Conservation (phyloP, 306 rosid species). For the Quercus engelmannii region DNA sequence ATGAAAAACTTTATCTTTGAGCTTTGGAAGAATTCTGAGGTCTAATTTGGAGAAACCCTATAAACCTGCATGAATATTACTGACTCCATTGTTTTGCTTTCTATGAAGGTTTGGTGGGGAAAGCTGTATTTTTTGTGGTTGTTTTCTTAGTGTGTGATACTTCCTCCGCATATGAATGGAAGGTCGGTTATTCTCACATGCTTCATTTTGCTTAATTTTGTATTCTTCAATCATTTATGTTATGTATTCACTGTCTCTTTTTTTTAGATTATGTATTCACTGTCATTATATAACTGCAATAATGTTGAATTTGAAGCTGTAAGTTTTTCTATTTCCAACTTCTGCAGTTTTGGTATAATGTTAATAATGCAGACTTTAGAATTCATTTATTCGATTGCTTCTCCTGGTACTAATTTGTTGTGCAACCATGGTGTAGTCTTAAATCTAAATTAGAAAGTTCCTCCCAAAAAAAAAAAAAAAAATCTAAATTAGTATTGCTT, state of each 20-base stretch:
- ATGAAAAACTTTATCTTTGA: not conserved
- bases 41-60: slow-evolving; percentile 25
- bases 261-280: not conserved
- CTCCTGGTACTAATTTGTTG: not conserved
- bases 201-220: not conserved
- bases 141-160: slow-evolving; percentile 19
- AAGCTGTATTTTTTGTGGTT: slow-evolving; percentile 1
- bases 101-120: slow-evolving; percentile 4
- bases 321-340: too few relatives aligned
- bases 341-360: not conserved
- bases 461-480: too few relatives aligned
- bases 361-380: not conserved
- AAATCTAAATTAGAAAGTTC: too few relatives aligned
- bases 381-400: not conserved
- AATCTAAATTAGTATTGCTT: not conserved
- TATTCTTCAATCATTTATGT: not conserved
- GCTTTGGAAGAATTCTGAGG: slow-evolving; percentile 12
- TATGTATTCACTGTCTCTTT: not conserved
- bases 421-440: not conserved
- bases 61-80: slow-evolving; percentile 4
- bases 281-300: not conserved
- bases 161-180: slow-evolving; percentile 23
- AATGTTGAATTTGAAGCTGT: not conserved
- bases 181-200: slow-evolving; percentile 36
- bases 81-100: slow-evolving; percentile 10